These are phyloP conservation scores for Neopestalotiopsis sp. DNA, from an alignment of 2,329 filamentous ascomycete species.

Conservation along the genomic window DNA sequence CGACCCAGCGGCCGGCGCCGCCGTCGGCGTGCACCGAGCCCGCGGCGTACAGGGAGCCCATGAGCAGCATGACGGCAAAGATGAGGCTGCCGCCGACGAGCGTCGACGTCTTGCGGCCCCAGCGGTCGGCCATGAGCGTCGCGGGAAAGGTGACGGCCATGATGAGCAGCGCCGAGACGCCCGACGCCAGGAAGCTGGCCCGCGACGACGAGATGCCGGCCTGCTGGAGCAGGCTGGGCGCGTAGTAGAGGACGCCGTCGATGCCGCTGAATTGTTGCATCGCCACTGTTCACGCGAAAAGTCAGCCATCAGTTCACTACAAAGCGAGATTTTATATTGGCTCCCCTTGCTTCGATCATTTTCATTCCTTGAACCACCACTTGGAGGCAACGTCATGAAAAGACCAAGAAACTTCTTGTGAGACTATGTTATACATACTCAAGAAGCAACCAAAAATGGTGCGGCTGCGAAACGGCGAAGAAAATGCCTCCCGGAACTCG, in stretches of 20 bases:
- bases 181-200: constrained; percentile 31
- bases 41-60: constrained; percentile 55
- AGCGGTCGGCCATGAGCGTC: constrained; percentile 58
- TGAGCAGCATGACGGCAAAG: constrained; percentile 55
- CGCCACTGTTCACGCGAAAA: constrained; percentile 47
- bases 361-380: neutral
- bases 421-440: neutral
- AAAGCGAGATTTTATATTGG: no score
- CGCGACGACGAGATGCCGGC: constrained; percentile 57
- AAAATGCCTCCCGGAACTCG: constrained; percentile 40
- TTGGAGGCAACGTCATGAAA: neutral
- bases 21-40: constrained; percentile 40
- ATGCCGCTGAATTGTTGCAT: constrained; percentile 66
- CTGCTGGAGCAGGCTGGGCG: constrained; percentile 63
- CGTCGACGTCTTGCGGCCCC: constrained; percentile 59
- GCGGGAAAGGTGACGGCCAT: constrained; percentile 39
- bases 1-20: constrained; percentile 51
- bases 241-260: constrained; percentile 66
- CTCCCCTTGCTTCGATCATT: no score
- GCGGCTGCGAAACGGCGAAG: constrained; percentile 44
- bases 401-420: neutral
- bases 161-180: constrained; percentile 32
- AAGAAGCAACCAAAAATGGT: constrained; percentile 58
- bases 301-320: neutral
- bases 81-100: constrained; percentile 58